Base-by-base conservation (phyloP, 169 alveolate species). In the Theileria sp. region DNA sequence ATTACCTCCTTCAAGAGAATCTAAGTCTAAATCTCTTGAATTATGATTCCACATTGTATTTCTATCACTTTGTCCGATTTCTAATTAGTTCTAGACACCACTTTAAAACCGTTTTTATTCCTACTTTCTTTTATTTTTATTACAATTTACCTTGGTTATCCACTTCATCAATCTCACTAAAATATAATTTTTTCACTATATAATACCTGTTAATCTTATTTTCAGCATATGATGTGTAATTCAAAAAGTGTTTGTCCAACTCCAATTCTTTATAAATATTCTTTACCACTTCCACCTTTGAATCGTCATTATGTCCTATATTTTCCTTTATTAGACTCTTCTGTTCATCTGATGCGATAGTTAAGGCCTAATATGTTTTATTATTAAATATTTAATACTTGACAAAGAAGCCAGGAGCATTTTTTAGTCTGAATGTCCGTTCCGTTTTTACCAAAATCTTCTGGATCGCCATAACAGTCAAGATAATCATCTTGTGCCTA, bases 401-500 rank as follows among this genome's bases (percentile, higher is more conserved):
- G 87, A 58, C 90, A 77, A 26, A 91, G 84, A 3, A 86, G 88
- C 94, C 94, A 91, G 2, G 94, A 86, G 44, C 89, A 81, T 69
- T 91, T 91, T 77, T 76, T 86, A 23, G 89, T 87, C 71, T 91
- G 94, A 32, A 91, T 91, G 60, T 91, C 94, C 17, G 94, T 85
- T 28, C 94, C 92, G 28, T 78, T 82, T 80, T 91, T 91, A n/a
- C 94, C 94, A 17, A 87, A 86, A 32, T 70, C 65, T 0, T 28
- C 68, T 28, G 87, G 77, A 61, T 84, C 88, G 19, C 91, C 92
- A 65, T 81, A 91, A 32, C 85, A 67, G 64, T 91, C 94, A 79
- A 91, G 51, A 54, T 71, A 87, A 61, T 91, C 94, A 61, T 91
- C 94, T 75, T 91, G 94, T 44, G 91, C 86, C 94, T 89, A 60